Conservation (phyloP, 139 green algal species). For the Picochlorum costavermella region DNA sequence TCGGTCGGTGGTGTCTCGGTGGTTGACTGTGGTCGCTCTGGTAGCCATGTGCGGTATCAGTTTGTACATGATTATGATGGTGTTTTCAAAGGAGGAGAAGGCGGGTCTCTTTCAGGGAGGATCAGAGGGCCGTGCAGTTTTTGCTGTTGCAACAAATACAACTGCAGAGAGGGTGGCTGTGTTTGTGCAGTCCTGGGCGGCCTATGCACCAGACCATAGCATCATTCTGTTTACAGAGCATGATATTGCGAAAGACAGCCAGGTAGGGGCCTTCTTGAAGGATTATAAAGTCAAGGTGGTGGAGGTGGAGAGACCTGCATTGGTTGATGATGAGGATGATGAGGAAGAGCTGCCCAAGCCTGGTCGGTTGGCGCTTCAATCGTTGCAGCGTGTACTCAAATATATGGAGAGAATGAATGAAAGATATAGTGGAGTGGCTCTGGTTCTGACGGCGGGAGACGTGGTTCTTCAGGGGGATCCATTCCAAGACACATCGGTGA, state of each 20-base stretch:
- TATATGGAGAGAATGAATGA: slow-evolving; percentile 5
- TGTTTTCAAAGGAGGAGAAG: too few relatives aligned
- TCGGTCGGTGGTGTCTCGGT: too few relatives aligned
- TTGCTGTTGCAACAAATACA: neutral
- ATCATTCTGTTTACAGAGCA: slow-evolving; percentile 7
- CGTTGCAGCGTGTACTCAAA: neutral
- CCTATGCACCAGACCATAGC: neutral
- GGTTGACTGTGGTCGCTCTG: too few relatives aligned
- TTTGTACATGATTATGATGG: too few relatives aligned
- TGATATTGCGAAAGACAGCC: neutral
- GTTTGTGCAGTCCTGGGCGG: slow-evolving; percentile 11
- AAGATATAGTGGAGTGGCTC: neutral
- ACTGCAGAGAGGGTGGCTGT: slow-evolving; percentile 4
- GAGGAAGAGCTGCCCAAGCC: slow-evolving; percentile 2
- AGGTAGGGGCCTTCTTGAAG: neutral
- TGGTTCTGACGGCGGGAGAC: neutral
- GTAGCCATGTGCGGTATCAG: too few relatives aligned
- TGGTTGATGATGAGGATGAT: slow-evolving; percentile 5
- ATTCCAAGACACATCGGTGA: slow-evolving; percentile 1
- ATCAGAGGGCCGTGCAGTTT: neutral
- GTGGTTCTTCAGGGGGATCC: slow-evolving; percentile 9
- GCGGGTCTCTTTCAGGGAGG: too few relatives aligned
- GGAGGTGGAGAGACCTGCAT: neutral
- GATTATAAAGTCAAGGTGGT: neutral
- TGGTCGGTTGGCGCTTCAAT: neutral